These are phyloP conservation scores for Candida chauliodis DNA, from an alignment of 805 yeast genomes.

Conservation along the genomic window DNA sequence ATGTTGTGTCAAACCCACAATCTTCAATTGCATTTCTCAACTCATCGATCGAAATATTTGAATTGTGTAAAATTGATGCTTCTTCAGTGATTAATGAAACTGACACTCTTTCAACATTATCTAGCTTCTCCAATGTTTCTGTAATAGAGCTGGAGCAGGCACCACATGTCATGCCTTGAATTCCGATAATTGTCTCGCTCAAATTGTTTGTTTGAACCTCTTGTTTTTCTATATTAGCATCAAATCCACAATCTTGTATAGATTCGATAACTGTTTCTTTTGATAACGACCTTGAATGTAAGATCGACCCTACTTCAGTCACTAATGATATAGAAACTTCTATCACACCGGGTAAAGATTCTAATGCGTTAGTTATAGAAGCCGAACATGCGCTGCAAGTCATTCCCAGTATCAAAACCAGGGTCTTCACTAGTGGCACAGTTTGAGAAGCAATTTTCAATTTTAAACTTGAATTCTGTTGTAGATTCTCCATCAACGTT, in stretches of 20 bases:
- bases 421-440: neutral
- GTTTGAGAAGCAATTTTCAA: slow-evolving; percentile 1
- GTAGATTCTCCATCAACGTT: neutral
- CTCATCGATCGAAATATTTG: slow-evolving; percentile 12
- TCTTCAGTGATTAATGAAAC: slow-evolving; percentile 38
- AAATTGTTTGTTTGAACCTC: neutral
- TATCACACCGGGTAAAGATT: slow-evolving; percentile 20
- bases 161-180: slow-evolving; percentile 38
- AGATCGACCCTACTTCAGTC: slow-evolving; percentile 33
- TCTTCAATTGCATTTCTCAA: slow-evolving; percentile 53
- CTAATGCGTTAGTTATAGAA: slow-evolving; percentile 31
- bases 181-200: slow-evolving; percentile 2
- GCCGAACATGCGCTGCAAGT: slow-evolving; percentile 45
- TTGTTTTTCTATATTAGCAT: slow-evolving; percentile 13
- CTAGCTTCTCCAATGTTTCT: slow-evolving; percentile 21
- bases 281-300: slow-evolving; percentile 13
- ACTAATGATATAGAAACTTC: slow-evolving; percentile 31
- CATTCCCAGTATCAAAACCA: slow-evolving; percentile 34
- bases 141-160: slow-evolving; percentile 40
- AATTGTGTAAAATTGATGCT: slow-evolving; percentile 22
- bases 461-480: neutral
- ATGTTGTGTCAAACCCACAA: slow-evolving; percentile 30
- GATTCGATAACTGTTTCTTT: slow-evolving; percentile 16
- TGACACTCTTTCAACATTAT: slow-evolving; percentile 23
- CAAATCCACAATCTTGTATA: slow-evolving; percentile 59